These are phyloP conservation scores for Monascus ruber DNA, from an alignment of 2,329 filamentous ascomycete genomes.

Conservation along the genomic window DNA sequence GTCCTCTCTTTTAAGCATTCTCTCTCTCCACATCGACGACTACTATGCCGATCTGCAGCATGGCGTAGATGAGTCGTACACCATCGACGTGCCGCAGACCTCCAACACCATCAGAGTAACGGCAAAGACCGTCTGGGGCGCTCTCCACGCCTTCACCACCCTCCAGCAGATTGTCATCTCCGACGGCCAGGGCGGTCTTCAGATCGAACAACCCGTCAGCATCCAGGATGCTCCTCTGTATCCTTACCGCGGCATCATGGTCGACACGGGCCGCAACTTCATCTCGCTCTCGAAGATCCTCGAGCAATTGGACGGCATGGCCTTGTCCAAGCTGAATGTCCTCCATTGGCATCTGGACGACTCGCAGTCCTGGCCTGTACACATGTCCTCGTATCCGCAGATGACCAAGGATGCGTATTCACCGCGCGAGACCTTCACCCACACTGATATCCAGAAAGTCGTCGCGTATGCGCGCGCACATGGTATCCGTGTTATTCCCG, in stretches of 20 bases:
- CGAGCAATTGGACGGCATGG: slow-evolving; percentile 45
- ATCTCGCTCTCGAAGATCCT: slow-evolving; percentile 40
- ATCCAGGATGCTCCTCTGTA: slow-evolving; percentile 43
- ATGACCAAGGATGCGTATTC: slow-evolving; percentile 47
- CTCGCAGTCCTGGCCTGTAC: slow-evolving; percentile 44
- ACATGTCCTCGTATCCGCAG: slow-evolving; percentile 39
- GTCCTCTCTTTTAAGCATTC: slow-evolving; percentile 21
- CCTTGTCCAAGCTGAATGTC: slow-evolving; percentile 46
- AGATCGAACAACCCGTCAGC: slow-evolving; percentile 43
- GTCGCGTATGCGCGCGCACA: slow-evolving; percentile 42
- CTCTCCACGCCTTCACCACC: slow-evolving; percentile 46
- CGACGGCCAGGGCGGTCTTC: slow-evolving; percentile 32
- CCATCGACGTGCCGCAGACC: slow-evolving; percentile 30
- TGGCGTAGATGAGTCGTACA: slow-evolving; percentile 48
- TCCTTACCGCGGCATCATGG: slow-evolving; percentile 44
- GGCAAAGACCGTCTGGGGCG: slow-evolving; percentile 43
- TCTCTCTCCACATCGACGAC: slow-evolving; percentile 39
- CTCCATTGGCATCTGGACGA: slow-evolving; percentile 49
- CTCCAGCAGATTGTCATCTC: slow-evolving; percentile 45
- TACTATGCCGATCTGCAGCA: slow-evolving; percentile 40
- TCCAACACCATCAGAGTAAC: slow-evolving; percentile 36
- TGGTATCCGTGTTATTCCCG: slow-evolving; percentile 49
- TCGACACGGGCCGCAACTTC: slow-evolving; percentile 46
- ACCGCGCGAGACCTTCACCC: slow-evolving; percentile 35
- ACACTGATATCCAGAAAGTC: slow-evolving; percentile 32